Percentiles rank a stretch among this genome's conserved stretches.
phyloP scores from a whole-genome alignment of 2,329 filamentous ascomycete genomes.

The Apiospora phragmitis region DNA sequence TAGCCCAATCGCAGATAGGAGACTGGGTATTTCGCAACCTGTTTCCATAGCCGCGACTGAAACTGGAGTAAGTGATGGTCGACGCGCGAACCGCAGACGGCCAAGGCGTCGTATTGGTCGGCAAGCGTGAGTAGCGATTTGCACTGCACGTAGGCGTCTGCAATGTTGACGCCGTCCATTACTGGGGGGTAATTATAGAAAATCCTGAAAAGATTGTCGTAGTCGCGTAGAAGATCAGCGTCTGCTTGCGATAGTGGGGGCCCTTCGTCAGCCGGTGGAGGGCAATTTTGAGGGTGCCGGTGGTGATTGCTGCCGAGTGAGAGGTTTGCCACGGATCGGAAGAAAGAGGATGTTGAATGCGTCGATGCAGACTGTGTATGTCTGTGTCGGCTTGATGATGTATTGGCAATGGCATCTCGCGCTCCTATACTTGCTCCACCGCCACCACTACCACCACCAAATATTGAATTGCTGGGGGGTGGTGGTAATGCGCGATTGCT shows the following conservation, averaged over 20 bases:
- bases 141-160: constrained; percentile 90
- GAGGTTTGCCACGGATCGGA: constrained; percentile 85
- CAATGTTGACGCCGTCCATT: constrained; percentile 84
- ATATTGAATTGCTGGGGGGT: constrained; percentile 48
- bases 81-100: constrained; percentile 83
- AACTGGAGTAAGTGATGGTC: constrained; percentile 95
- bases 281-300: constrained; percentile 31
- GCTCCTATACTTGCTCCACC: not conserved
- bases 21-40: constrained; percentile 94
- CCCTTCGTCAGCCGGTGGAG: constrained; percentile 25
- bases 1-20: constrained; percentile 90
- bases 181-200: constrained; percentile 91
- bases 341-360: constrained; percentile 60
- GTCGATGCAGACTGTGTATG: constrained; percentile 50
- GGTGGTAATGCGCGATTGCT: constrained; percentile 19
- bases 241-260: constrained; percentile 57
- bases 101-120: constrained; percentile 91
- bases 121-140: constrained; percentile 85
- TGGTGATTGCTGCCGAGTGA: constrained; percentile 46
- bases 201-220: constrained; percentile 92
- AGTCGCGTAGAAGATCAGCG: constrained; percentile 81
- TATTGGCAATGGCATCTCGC: constrained; percentile 51
- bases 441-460: constrained; percentile 56
- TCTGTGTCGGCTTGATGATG: constrained; percentile 52
- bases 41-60: constrained; percentile 87